A percentile compares a stretch with the other conserved stretches of the same genome.
Conservation (phyloP, 495 filamentous ascomycete species). For the Sordaria brevicollis region DNA sequence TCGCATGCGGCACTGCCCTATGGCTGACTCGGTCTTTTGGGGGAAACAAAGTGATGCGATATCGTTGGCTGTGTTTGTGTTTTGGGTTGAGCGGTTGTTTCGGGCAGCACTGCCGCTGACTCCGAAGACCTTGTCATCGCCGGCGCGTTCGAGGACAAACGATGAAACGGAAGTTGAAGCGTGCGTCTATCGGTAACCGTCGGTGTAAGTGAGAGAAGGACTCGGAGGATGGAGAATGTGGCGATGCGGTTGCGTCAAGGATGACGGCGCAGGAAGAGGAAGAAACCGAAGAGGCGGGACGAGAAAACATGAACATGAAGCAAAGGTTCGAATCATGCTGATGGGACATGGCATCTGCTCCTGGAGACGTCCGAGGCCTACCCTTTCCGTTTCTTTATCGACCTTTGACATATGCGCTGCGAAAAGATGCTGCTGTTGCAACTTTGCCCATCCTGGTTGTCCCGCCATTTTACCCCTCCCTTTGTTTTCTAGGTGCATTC, state of each 20-base stretch:
- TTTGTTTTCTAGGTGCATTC: background rate
- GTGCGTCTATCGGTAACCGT: background rate
- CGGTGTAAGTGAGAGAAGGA: background rate
- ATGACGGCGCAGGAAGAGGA: background rate
- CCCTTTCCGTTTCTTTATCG: background rate
- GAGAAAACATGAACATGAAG: background rate
- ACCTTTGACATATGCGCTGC: background rate
- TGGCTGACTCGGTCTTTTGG: background rate
- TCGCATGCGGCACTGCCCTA: background rate
- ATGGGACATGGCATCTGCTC: background rate
- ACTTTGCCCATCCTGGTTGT: background rate
- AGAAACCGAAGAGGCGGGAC: background rate
- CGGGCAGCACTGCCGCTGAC: background rate
- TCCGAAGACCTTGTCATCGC: background rate
- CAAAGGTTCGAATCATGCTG: background rate
- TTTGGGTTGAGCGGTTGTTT: background rate
- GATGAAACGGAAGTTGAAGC: background rate
- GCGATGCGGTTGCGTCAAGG: background rate
- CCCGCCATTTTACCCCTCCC: background rate
- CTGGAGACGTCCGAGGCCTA: background rate
- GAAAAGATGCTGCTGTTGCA: background rate
- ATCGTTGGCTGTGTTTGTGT: background rate
- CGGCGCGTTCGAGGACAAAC: background rate
- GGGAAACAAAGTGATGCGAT: background rate
- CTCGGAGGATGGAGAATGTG: background rate